phyloP scores from a whole-genome alignment of 768 basidiomycete species.

The Flagelloscypha sp. region DNA sequence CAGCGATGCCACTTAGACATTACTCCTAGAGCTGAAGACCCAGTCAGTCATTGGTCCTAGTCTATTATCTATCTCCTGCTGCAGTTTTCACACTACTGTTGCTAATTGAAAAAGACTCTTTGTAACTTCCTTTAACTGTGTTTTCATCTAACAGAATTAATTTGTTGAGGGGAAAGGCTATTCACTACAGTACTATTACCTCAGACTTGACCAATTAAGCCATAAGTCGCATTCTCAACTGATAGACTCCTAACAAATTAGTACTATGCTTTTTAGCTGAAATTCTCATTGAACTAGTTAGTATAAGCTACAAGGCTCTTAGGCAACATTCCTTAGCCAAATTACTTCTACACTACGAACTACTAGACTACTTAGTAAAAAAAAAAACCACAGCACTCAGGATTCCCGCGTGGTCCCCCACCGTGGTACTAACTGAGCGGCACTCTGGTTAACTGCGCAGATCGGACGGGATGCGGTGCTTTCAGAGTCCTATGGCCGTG shows the following conservation, averaged over 20 bases:
- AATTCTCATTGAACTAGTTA: neutral
- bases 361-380: slow-evolving; percentile 1
- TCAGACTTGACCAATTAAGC: no score
- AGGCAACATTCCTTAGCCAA: neutral
- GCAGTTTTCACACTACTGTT: no score
- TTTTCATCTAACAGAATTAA: no score
- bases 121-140: no score
- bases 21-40: neutral
- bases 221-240: no score
- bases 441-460: slow-evolving; percentile 58
- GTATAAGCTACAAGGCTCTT: neutral
- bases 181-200: no score
- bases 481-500: slow-evolving; percentile 44
- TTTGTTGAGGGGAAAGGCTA: no score
- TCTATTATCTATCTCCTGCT: no score
- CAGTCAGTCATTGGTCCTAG: no score
- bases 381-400: slow-evolving; percentile 41
- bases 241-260: neutral
- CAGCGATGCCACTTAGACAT: slow-evolving; percentile 4
- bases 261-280: neutral
- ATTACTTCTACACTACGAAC: neutral
- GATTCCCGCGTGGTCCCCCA: slow-evolving; percentile 59
- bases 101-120: no score
- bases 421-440: slow-evolving; percentile 57
- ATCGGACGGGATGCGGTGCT: slow-evolving; percentile 53